Conservation (phyloP, 2,329 filamentous ascomycete genomes). For the Amesomyces nigricolor region DNA sequence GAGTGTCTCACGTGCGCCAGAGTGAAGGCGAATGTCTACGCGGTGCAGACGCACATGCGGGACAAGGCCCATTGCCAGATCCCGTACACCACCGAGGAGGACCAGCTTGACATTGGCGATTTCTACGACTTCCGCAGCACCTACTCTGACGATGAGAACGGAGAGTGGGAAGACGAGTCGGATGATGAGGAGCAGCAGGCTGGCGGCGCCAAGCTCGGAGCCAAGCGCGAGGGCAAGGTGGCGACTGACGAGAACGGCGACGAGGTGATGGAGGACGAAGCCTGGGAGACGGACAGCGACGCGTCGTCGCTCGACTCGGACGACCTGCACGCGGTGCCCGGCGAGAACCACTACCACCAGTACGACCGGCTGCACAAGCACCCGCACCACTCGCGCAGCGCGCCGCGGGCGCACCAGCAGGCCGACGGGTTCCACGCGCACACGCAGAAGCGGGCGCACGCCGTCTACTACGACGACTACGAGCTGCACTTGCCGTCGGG, state of each 20-base stretch:
- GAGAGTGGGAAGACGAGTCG: constrained; percentile 51
- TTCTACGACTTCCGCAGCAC: constrained; percentile 97
- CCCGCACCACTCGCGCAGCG: constrained; percentile 67
- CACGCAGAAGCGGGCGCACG: constrained; percentile 66
- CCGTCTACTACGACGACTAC: constrained; percentile 86
- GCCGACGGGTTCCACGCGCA: constrained; percentile 77
- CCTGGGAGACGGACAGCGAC: constrained; percentile 93
- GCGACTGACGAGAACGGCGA: constrained; percentile 45
- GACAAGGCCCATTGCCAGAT: constrained; percentile 97
- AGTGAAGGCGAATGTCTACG: constrained; percentile 68
- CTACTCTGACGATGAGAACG: constrained; percentile 73
- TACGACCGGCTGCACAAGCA: constrained; percentile 68
- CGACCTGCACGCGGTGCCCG: constrained; percentile 73
- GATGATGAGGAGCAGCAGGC: constrained; percentile 43
- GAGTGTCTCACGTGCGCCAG: constrained; percentile 89
- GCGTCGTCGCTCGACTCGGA: constrained; percentile 84
- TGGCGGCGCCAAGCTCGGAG: constrained; percentile 65
- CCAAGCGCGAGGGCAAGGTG: constrained; percentile 49
- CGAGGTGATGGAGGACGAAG: constrained; percentile 58
- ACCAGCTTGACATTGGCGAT: constrained; percentile 90
- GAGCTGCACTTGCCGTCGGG: constrained; percentile 91
- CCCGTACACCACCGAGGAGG: constrained; percentile 78
- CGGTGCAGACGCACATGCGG: constrained; percentile 92
- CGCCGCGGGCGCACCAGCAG: constrained; percentile 67
- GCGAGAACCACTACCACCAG: constrained; percentile 64